These are phyloP conservation scores for Lactarius hatsudake DNA, from an alignment of 768 basidiomycete genomes.

Conservation along the genomic window DNA sequence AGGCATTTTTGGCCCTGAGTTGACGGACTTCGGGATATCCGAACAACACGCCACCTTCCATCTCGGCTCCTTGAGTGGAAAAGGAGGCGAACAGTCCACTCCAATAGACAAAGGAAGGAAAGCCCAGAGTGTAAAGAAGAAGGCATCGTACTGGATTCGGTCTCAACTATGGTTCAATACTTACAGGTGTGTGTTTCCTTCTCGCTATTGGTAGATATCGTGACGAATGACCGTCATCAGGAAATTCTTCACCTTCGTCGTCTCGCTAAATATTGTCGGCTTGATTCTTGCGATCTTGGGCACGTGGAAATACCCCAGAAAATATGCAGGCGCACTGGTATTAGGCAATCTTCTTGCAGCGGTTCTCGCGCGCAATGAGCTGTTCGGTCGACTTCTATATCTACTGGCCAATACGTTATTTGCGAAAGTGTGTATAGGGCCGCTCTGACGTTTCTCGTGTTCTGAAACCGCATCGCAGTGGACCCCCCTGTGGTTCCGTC, in stretches of 20 bases:
- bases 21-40: slow-evolving; percentile 7
- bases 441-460: background rate
- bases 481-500: slow-evolving; percentile 42
- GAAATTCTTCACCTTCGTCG: slow-evolving; percentile 38
- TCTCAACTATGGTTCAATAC: slow-evolving; percentile 40
- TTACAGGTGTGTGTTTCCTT: slow-evolving; percentile 33
- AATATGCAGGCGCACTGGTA: slow-evolving; percentile 39
- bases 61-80: background rate
- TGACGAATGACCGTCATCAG: slow-evolving; percentile 26
- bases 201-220: background rate
- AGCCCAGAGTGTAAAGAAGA: slow-evolving; percentile 26
- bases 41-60: background rate
- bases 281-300: slow-evolving; percentile 35
- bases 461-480: slow-evolving; percentile 33
- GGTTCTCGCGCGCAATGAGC: slow-evolving; percentile 44
- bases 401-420: slow-evolving; percentile 37
- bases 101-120: slow-evolving; percentile 4
- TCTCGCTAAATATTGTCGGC: slow-evolving; percentile 35
- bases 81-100: background rate
- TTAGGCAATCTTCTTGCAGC: slow-evolving; percentile 42
- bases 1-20: background rate
- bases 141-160: slow-evolving; percentile 32
- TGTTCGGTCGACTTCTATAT: slow-evolving; percentile 42
- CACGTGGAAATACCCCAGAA: slow-evolving; percentile 38
- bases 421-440: slow-evolving; percentile 35